Base-by-base conservation (phyloP, 2,329 filamentous ascomycete species). In the Phoma herbarum region DNA sequence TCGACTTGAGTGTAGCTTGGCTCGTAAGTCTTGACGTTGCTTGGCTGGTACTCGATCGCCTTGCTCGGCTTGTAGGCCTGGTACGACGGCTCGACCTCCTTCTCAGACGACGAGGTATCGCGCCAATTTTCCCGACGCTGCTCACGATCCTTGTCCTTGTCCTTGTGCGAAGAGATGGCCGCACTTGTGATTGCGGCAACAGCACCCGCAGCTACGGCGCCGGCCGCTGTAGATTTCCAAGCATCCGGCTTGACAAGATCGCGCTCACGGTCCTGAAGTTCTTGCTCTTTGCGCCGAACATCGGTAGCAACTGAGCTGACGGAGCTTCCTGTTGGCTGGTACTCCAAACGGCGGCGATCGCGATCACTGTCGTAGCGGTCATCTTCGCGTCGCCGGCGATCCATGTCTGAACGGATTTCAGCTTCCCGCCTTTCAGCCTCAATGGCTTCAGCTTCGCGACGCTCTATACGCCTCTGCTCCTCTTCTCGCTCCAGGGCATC, bases 141-240 rank as follows among this genome's bases (percentile, higher is more conserved):
- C 22, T 62, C 59, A n/a, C 53, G 47, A 14, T 62, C 58, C 29
- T 63, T 63, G 46, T 16, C 16, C 51, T 59, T 71, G 47, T 67
- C 67, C 37, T 66, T 65, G 52, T 64, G 67, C 2, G 71, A 71
- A 2, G 69, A 69, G 10, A 76, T 75, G 16, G 73, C 72, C 4
- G 70, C 70, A 25, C 63, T 68, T 10, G 71, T 65, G 25, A 76
- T 74, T 1, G 68, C 71, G 7, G 71, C 70, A 14, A 72, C 74
- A 16, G 74, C 72, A 48, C 70, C 69, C 35, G 72, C 75, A 28
- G 72, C 75, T 8, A 70, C 66, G 28, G 72, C 75, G 26, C 72
- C 75, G 31, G 74, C 77, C 26, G 75, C 74, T 44, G 78, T 69
- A 7, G 66, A 72, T 52, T 74, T 77, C 77, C 77, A 79, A 4